Percentiles rank a stretch among this genome's conserved stretches.
Evolutionary conservation across 2,329 filamentous ascomycete genomes (phyloP).

Genomic region (Alternaria sp.): DNA sequence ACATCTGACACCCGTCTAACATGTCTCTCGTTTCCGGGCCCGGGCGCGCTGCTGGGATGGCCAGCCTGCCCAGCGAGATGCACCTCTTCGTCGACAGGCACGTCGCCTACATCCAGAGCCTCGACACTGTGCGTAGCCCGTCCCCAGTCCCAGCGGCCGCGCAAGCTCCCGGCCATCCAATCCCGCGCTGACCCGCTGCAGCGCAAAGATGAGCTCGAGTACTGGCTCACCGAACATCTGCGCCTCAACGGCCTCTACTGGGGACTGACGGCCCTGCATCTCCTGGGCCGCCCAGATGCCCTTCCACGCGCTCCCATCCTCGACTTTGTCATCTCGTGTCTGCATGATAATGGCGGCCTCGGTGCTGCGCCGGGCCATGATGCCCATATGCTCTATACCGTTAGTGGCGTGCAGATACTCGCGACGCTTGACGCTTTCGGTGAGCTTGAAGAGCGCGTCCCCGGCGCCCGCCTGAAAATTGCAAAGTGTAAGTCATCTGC

Average conservation of each 20-base stretch:
- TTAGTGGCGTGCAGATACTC: constrained; percentile 92
- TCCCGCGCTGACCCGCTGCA: constrained; percentile 54
- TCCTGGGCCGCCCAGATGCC: constrained; percentile 80
- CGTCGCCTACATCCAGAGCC: constrained; percentile 88
- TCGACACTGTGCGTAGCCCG: constrained; percentile 74
- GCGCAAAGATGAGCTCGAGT: constrained; percentile 93
- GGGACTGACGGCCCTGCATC: constrained; percentile 87
- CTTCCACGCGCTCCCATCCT: constrained; percentile 82
- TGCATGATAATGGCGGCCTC: constrained; percentile 88
- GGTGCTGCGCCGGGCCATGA: constrained; percentile 94
- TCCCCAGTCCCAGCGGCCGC: constrained; percentile 19
- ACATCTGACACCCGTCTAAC: constrained; percentile 7
- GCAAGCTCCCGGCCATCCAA: constrained; percentile 21
- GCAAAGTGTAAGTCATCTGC: constrained; percentile 72
- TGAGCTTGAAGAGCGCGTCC: constrained; percentile 75
- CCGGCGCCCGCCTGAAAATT: constrained; percentile 72
- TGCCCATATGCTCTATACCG: constrained; percentile 93
- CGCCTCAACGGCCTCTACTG: constrained; percentile 96
- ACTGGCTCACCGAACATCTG: constrained; percentile 96
- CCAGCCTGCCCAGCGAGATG: constrained; percentile 54
- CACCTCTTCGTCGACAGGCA: constrained; percentile 69
- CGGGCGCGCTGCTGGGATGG: constrained; percentile 56
- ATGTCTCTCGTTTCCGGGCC: constrained; percentile 69
- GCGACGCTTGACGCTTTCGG: constrained; percentile 84
- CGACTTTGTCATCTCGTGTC: constrained; percentile 93